Evolutionary conservation across 2,329 filamentous ascomycete species (phyloP).

Genomic region (Nothophaeocryptopus gaeumannii): DNA sequence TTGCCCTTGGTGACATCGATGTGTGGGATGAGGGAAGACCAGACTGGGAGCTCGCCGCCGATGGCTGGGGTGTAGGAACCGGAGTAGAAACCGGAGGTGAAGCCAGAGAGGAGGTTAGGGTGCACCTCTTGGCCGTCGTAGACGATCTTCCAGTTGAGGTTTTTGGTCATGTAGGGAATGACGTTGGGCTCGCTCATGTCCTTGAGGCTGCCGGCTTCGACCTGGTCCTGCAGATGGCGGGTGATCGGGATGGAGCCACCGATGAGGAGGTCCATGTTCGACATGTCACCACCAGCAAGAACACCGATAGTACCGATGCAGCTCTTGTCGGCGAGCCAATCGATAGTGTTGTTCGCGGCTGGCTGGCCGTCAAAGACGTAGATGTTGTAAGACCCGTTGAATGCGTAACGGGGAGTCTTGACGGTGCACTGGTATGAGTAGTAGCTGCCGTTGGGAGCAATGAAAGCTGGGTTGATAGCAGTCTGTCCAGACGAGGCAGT

Average conservation of each 20-base stretch:
- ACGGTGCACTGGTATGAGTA: conserved; percentile 69
- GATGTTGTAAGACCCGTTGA: conserved; percentile 61
- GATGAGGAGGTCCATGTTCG: conserved; percentile 28
- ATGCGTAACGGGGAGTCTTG: conserved; percentile 57
- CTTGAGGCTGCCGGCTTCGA: conserved; percentile 31
- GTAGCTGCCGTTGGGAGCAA: conserved; percentile 45
- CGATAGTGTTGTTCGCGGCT: conserved; percentile 38
- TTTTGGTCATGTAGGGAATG: conserved; percentile 31
- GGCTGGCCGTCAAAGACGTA: conserved; percentile 64
- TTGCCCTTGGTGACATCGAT: conserved; percentile 28
- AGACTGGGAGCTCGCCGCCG: conserved; percentile 22
- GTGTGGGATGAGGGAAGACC: conserved; percentile 25
- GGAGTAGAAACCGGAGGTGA: conserved; percentile 40
- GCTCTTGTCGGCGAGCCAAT: conserved; percentile 54
- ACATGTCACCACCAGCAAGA: conserved; percentile 34
- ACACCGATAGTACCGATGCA: conserved; percentile 60
- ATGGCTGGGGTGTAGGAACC: conserved; percentile 32
- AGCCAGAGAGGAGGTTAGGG: conserved; percentile 35
- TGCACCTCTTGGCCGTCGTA: conserved; percentile 34
- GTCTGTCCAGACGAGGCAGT: conserved; percentile 2
- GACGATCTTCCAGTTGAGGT: conserved; percentile 37
- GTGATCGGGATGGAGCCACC: conserved; percentile 47
- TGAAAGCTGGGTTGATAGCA: conserved; percentile 15
- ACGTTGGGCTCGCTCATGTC: conserved; percentile 29
- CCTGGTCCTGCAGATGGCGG: conserved; percentile 37